Evolutionary conservation across 2,329 filamentous ascomycete genomes (phyloP).

Genomic region (Aspergillus sp.): DNA sequence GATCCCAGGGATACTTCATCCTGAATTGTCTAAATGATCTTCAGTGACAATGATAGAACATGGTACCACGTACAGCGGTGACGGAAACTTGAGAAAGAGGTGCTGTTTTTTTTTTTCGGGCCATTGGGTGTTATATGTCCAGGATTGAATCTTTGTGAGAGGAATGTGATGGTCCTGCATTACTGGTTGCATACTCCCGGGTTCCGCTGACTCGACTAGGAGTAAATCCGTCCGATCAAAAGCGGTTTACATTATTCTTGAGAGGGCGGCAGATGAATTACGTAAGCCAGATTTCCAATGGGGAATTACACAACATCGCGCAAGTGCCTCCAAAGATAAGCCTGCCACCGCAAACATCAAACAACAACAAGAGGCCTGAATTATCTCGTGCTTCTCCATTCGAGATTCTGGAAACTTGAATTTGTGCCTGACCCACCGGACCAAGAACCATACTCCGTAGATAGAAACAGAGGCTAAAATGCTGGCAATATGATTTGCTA

Average conservation of each 20-base stretch:
- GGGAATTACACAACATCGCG: neutral
- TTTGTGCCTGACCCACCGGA: slow-evolving; percentile 16
- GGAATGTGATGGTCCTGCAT: neutral
- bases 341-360: neutral
- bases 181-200: neutral
- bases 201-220: neutral
- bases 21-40: neutral
- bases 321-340: neutral
- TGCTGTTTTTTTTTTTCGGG: neutral
- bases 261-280: neutral
- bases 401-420: neutral
- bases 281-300: neutral
- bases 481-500: neutral
- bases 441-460: slow-evolving; percentile 13
- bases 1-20: neutral
- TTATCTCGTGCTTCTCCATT: neutral
- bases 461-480: slow-evolving; percentile 18
- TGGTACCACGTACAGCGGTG: neutral
- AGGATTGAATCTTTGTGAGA: neutral
- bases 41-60: neutral
- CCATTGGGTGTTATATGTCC: neutral
- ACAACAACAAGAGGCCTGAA: neutral
- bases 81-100: neutral
- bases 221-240: neutral
- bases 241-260: neutral